Evolutionary conservation across 805 yeast genomes (phyloP), one percentile per base, ranked within the genome.

Genomic region (Lipomyces starkeyi): DNA sequence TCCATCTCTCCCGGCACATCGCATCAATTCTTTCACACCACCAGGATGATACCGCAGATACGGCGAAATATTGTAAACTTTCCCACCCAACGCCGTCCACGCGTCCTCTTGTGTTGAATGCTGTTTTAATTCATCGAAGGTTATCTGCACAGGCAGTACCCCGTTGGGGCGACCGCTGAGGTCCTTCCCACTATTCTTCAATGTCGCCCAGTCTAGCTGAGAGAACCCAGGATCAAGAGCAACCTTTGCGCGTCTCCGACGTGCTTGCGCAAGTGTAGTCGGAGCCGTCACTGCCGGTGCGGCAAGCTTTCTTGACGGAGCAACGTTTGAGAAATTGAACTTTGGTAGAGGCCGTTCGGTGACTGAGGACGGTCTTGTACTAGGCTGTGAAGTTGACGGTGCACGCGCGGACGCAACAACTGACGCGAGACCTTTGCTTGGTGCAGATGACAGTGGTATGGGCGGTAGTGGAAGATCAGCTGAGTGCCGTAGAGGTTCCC

Each of bases 1-100:
- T 0, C 94, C 95, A 76, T 94, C 98, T 61, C 83, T 82, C 0
- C 97, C 97, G 0, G 96, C 95, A 74, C 90, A 86, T 61, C 86
- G 84, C 86, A 91, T 81, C 55, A 94, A 80, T 74, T 92, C 91
- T 6, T 86, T 87, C 3, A 83, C 87, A 1, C 99, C 99, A 47
- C 99, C 99, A 0, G 99, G 99, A 73, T 94, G 99, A 77, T 88
- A 95, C 64, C 85, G 81, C 47, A 95, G 76, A 77, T 95, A 94
- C 13, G 90, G 87, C 0, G 97, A 88, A n/a, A 94, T 82, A 75
- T 93, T 91, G 80, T 91, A 94, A 1, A 94, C 97, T 74, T 86
- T 89, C 3, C 93, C 91, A 57, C 86, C 86, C 7, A 94, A 83
- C 43, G 86, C 86, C 2, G 95, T 89, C 98, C 98, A 94, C 67